Base-by-base conservation (phyloP, 257 asterid species). In the Jacaranda mimosifolia region DNA sequence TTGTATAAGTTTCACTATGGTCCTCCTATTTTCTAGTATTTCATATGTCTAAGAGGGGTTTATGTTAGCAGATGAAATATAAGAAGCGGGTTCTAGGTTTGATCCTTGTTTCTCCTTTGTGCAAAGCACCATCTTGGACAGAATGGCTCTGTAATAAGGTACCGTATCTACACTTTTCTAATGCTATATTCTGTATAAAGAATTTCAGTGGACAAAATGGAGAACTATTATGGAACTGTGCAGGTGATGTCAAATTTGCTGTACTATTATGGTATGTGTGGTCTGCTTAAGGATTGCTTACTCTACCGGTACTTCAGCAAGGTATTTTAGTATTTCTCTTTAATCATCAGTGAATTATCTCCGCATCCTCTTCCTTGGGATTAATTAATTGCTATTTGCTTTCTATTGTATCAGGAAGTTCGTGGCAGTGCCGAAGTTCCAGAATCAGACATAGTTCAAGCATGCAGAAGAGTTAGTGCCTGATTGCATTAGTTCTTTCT, bases 121-220 rank as follows among this genome's bases (percentile, higher is more conserved):
- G 98, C 88, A 88, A 88, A 87, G 83, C 92, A 56, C 97, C 98
- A 66, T 90, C 97, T 7, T 94, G 98, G 98, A 83, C 94, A 6
- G 98, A 94, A 86, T 92, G 97, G 98, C 85, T 92, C 49, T 83
- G 90, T 72, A 94, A 94, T 79, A 92, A 94, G 97, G 98, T 93
- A 65, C 8, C 26, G 32, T 65, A 78, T 82, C 36, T 66, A 59
- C 68, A 12, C 42, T 63, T 5, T 6, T 46, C 59, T 36, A 2
- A 74, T 49, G 19, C 38, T 58, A 51, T 43, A 72, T 42, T 60
- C 9, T 36, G 15, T 26, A n/a, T 58, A 36, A 51, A 48, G 70
- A 38, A 73, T 60, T 64, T 74, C 35, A 19, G 64, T n/a, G 46
- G 36, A 9, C 8, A 43, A 65, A 68, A 55, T 68, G 46, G 68